Evolutionary conservation across 2,329 filamentous ascomycete species (phyloP).

Genomic region (Penicillium sp.): DNA sequence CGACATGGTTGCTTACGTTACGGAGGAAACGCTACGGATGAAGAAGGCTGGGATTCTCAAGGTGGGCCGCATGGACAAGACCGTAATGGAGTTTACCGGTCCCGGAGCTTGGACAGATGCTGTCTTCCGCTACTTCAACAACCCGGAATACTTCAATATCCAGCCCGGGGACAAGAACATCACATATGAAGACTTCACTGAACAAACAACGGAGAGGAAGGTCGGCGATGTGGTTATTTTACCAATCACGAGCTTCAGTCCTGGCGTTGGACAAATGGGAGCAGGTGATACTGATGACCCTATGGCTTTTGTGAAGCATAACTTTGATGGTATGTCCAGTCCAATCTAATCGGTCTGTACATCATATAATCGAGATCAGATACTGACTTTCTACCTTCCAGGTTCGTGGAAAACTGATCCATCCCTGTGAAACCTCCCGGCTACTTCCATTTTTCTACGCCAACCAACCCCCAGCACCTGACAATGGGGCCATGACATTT

Average conservation of each 20-base stretch:
- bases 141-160: constrained; percentile 84
- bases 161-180: constrained; percentile 65
- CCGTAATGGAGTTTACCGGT: constrained; percentile 90
- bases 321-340: constrained; percentile 73
- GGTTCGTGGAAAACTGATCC: constrained; percentile 42
- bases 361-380: neutral
- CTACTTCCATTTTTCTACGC: neutral
- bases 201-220: constrained; percentile 77
- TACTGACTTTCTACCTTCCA: constrained; percentile 18
- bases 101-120: constrained; percentile 92
- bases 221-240: constrained; percentile 91
- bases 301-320: constrained; percentile 96
- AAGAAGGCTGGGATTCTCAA: constrained; percentile 67
- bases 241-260: constrained; percentile 96
- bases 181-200: constrained; percentile 84
- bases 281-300: constrained; percentile 84
- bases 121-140: constrained; percentile 92
- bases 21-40: constrained; percentile 72
- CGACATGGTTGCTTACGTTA: constrained; percentile 83
- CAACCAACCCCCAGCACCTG: neutral
- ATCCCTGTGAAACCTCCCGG: constrained; percentile 23
- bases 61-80: constrained; percentile 63
- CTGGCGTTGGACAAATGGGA: constrained; percentile 90
- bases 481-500: neutral
- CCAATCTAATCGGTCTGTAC: neutral